Conservation (phyloP, 1,284 basidiomycete species). For the Pseudozyma thailandica region DNA sequence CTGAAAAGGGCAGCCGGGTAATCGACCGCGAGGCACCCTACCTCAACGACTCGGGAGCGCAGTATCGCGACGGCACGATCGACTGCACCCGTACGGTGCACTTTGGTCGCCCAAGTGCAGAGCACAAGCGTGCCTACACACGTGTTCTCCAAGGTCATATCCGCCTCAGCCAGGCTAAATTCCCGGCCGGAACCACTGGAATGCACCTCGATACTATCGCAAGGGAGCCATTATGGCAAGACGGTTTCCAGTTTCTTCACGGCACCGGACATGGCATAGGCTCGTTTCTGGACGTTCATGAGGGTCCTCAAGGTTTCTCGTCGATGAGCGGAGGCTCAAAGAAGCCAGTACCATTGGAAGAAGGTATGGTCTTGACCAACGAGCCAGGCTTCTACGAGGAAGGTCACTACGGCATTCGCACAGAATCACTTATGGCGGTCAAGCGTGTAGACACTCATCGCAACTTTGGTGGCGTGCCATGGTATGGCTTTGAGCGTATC, state of each 20-base stretch:
- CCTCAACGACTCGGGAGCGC: conserved; percentile 62
- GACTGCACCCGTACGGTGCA: conserved; percentile 65
- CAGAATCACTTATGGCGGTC: conserved; percentile 59
- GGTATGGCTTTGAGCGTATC: conserved; percentile 68
- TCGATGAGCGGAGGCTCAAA: conserved; percentile 52
- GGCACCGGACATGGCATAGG: conserved; percentile 65
- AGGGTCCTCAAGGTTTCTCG: conserved; percentile 61
- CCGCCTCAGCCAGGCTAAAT: conserved; percentile 49
- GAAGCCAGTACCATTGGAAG: conserved; percentile 44
- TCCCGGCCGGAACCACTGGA: conserved; percentile 62
- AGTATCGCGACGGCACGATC: conserved; percentile 65
- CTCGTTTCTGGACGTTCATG: conserved; percentile 61
- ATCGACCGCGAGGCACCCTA: conserved; percentile 61
- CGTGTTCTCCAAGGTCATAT: conserved; percentile 64
- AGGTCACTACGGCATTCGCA: conserved; percentile 63
- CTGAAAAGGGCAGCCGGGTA: conserved; percentile 45
- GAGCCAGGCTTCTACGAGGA: conserved; percentile 66
- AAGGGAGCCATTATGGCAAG: conserved; percentile 57
- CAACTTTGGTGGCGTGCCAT: conserved; percentile 54
- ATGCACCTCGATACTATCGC: conserved; percentile 59
- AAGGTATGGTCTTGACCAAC: conserved; percentile 59
- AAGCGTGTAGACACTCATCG: conserved; percentile 49
- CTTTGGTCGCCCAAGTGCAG: conserved; percentile 59
- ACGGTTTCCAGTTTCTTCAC: conserved; percentile 59
- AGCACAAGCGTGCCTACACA: conserved; percentile 64